Conservation (phyloP, 2,329 filamentous ascomycete species). For the Fusarium poae region DNA sequence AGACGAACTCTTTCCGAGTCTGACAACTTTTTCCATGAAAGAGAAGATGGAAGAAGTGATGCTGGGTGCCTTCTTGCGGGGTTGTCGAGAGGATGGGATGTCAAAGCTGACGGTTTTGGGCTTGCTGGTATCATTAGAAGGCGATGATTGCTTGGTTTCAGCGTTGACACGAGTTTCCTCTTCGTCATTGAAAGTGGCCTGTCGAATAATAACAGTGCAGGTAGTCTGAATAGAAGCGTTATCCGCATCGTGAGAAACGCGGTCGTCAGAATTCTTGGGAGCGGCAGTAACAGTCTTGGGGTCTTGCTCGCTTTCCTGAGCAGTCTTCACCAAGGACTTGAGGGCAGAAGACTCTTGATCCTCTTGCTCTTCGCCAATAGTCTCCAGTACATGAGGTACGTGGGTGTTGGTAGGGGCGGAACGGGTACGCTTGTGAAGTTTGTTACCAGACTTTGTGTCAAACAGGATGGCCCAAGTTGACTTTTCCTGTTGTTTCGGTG, state of each 20-base stretch:
- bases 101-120: neutral
- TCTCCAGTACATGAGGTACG: conserved; percentile 2
- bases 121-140: neutral
- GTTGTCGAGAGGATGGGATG: neutral
- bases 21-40: neutral
- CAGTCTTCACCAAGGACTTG: neutral
- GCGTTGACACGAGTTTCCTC: neutral
- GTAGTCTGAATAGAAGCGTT: conserved; percentile 4
- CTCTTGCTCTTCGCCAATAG: conserved; percentile 15
- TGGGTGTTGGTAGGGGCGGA: conserved; percentile 14
- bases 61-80: neutral
- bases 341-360: neutral
- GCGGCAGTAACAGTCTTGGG: neutral
- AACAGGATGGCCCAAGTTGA: conserved; percentile 19
- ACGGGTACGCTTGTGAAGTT: conserved; percentile 31
- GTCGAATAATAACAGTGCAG: conserved; percentile 16
- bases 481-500: neutral
- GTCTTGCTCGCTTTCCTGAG: neutral
- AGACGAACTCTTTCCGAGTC: neutral
- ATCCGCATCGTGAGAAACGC: neutral
- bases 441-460: conserved; percentile 30
- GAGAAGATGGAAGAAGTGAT: neutral
- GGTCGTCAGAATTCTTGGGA: neutral
- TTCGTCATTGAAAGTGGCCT: neutral
- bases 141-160: neutral